Conservation (phyloP, 2,329 filamentous ascomycete genomes). For the Fusarium domesticum region DNA sequence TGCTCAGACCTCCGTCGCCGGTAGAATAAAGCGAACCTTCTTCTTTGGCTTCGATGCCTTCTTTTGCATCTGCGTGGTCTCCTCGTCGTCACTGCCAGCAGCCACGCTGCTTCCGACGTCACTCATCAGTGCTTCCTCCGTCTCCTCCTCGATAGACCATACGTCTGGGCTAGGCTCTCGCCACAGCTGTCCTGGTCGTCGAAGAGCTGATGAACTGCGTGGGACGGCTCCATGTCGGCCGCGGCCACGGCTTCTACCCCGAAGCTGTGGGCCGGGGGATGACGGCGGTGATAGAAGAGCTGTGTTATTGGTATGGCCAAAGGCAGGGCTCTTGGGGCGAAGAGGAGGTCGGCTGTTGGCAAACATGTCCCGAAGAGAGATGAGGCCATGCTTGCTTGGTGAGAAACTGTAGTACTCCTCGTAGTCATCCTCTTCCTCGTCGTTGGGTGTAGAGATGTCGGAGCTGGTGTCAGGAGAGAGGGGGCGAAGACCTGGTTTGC, state of each 20-base stretch:
- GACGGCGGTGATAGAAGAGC: constrained; percentile 27
- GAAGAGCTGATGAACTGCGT: constrained; percentile 31
- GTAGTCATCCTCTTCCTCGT: constrained; percentile 48
- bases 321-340: constrained; percentile 33
- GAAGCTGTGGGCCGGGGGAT: constrained; percentile 27
- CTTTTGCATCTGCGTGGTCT: constrained; percentile 23
- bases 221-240: constrained; percentile 29
- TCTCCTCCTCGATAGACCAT: constrained; percentile 59
- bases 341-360: constrained; percentile 35
- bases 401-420: constrained; percentile 51
- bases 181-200: constrained; percentile 47
- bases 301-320: constrained; percentile 31
- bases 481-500: constrained; percentile 36
- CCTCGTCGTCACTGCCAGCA: constrained; percentile 31
- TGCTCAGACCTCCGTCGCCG: constrained; percentile 37
- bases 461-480: constrained; percentile 27
- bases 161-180: constrained; percentile 58
- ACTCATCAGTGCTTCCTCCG: constrained; percentile 50
- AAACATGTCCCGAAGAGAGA: constrained; percentile 44
- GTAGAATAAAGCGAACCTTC: constrained; percentile 55
- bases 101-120: constrained; percentile 38
- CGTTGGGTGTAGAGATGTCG: constrained; percentile 44
- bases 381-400: constrained; percentile 38
- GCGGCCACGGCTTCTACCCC: constrained; percentile 31
- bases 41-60: constrained; percentile 51